Conservation (phyloP, 306 rosid genomes). For the Cyamopsis tetragonoloba region DNA sequence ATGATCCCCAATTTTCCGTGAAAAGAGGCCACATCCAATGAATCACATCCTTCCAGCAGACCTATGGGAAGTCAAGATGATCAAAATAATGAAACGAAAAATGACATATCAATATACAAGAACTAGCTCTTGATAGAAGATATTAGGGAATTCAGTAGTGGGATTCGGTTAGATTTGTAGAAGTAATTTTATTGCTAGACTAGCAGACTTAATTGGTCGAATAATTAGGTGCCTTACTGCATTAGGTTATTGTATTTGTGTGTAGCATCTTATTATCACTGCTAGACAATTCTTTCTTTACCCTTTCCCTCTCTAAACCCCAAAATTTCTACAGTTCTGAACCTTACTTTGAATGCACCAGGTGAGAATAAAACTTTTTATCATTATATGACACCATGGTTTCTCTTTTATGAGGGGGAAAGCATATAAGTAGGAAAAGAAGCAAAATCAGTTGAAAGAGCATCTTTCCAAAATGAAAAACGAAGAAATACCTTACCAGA, state of each 20-base stretch:
- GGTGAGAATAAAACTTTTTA: background rate
- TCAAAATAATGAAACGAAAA: background rate
- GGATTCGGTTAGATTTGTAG: background rate
- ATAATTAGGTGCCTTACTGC: too few relatives aligned
- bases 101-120: conserved; percentile 2
- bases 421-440: background rate
- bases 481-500: conserved; percentile 50
- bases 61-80: conserved; percentile 31
- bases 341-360: background rate
- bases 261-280: background rate
- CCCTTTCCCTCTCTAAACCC: background rate
- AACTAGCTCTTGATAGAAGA: background rate
- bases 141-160: background rate
- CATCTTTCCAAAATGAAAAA: conserved; percentile 1
- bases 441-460: background rate
- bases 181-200: too few relatives aligned
- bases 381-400: background rate
- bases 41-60: conserved; percentile 76
- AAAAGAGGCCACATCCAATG: conserved; percentile 98
- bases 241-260: background rate
- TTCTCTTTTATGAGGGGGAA: background rate
- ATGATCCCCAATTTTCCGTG: conserved; percentile 73
- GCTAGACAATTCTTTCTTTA: background rate
- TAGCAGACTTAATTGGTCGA: background rate
- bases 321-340: conserved; percentile 7